Conservation (phyloP, 1,284 basidiomycete genomes). For the Porogramme epimiltina region DNA sequence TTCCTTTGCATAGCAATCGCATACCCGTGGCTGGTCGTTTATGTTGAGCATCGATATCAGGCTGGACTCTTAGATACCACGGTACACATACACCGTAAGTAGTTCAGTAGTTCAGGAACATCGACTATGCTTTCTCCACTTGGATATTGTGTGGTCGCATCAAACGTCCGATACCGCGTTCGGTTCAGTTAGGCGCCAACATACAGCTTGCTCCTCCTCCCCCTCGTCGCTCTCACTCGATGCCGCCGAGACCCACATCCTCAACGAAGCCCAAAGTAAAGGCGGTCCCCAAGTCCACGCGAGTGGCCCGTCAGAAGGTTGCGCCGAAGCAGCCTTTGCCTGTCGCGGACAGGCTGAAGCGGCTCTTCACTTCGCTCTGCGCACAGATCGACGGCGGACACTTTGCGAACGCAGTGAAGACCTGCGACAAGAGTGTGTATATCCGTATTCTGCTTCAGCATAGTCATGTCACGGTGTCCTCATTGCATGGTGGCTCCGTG, state of each 20-base stretch:
- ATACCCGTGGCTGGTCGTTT: not conserved
- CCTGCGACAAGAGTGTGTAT: slow-evolving; percentile 83
- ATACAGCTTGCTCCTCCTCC: not conserved
- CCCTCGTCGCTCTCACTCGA: not conserved
- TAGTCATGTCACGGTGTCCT: too few species aligned
- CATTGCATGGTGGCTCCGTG: not conserved
- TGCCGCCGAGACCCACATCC: slow-evolving; percentile 13
- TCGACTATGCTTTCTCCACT: not conserved
- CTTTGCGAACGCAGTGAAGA: slow-evolving; percentile 81
- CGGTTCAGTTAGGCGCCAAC: too few species aligned
- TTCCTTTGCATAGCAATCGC: not conserved
- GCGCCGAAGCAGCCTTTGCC: slow-evolving; percentile 52
- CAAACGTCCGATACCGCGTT: too few species aligned
- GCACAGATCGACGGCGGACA: slow-evolving; percentile 86
- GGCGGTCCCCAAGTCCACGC: not conserved
- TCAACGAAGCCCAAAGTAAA: not conserved
- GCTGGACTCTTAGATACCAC: not conserved
- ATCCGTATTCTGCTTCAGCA: not conserved
- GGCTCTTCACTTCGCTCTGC: slow-evolving; percentile 76
- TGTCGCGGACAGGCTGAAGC: slow-evolving; percentile 62
- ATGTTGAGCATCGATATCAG: not conserved
- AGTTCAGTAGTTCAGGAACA: too few species aligned
- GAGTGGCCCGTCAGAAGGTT: slow-evolving; percentile 10
- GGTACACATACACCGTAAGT: not conserved
- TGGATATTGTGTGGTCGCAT: too few species aligned